Evolutionary conservation across 1,284 basidiomycete genomes (phyloP), one percentile per base, ranked within the genome.

Genomic region (Hortiboletus rubellus): DNA sequence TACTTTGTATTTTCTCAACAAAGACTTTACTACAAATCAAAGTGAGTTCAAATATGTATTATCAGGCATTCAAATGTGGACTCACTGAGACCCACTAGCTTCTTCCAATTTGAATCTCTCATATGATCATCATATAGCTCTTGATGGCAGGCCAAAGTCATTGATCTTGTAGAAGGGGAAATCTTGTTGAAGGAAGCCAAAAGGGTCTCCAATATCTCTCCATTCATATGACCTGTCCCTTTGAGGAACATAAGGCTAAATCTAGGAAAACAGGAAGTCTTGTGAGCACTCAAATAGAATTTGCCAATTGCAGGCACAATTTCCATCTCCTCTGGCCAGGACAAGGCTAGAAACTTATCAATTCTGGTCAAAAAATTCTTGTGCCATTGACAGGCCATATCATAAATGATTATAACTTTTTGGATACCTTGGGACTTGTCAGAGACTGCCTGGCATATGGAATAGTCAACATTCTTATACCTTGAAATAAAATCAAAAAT

Each of bases 391-490:
- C 56, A 65, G 4, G 46, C 50, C 27, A 65, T 46, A 46, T 62
- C 63, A 54, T 65, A 65, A 7, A 62, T 57, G 3, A 62, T 44
- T 1, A 64, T 6, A 2, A 51, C 51, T 3, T 18, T 45, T 30
- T 34, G 9, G 14, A 64, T 36, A 9, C 46, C 54, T 5, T 52
- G 17, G 1, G 47, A 62, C 0, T 53, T 15, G 22, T 64, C 59
- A 9, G 30, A 43, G 5, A 62, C 12, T 2, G 51, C 55, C 22
- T 62, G 42, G 15, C 52, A 60, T n/a, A 62, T 57, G 8, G 55
- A 58, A 33, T 62, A 62, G 36, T 64, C 60, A 15, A 65, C 52
- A 37, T 64, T 64, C 27, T 57, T 64, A 7, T 64, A 53, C 40
- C 63, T 62, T 42, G 12, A 27, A 45, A 45, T 43, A 27, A 22